Percentiles rank a stretch among this genome's conserved stretches.
phyloP scores from a whole-genome alignment of 495 filamentous ascomycete genomes.

The Neurospora discreta region DNA sequence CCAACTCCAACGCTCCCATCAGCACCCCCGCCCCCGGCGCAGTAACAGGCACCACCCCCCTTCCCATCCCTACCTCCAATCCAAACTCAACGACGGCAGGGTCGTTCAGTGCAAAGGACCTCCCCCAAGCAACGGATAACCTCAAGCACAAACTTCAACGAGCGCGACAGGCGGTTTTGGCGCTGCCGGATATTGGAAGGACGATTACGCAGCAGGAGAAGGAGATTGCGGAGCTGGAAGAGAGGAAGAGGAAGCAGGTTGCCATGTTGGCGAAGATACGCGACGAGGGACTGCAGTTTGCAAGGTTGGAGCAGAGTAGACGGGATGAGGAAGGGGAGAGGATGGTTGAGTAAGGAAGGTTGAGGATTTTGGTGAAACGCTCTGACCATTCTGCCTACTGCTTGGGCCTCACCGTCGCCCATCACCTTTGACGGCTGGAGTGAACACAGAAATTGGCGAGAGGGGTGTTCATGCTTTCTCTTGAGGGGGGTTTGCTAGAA shows the following conservation, averaged over 20 bases:
- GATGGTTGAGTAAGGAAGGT: slow-evolving; percentile 12
- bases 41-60: slow-evolving; percentile 20
- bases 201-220: slow-evolving; percentile 65
- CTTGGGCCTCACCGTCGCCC: not conserved
- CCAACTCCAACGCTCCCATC: not conserved
- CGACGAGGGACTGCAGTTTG: slow-evolving; percentile 30
- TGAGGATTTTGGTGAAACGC: not conserved
- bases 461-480: not conserved
- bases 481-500: too few species aligned
- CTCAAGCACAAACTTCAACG: slow-evolving; percentile 73
- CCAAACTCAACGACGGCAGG: not conserved
- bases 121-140: slow-evolving; percentile 59
- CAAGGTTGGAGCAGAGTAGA: slow-evolving; percentile 7
- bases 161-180: slow-evolving; percentile 55
- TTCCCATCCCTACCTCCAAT: slow-evolving; percentile 7
- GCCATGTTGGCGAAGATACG: slow-evolving; percentile 37
- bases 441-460: not conserved
- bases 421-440: not conserved
- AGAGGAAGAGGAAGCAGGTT: slow-evolving; percentile 47
- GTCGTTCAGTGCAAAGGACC: slow-evolving; percentile 60
- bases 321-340: slow-evolving; percentile 7
- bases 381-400: not conserved
- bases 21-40: slow-evolving; percentile 20
- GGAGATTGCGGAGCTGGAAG: slow-evolving; percentile 70
- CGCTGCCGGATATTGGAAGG: slow-evolving; percentile 63